Percentiles rank a stretch among this genome's conserved stretches.
Conservation (phyloP, 2,329 filamentous ascomycete genomes). For the Epichloe coenophiala region DNA sequence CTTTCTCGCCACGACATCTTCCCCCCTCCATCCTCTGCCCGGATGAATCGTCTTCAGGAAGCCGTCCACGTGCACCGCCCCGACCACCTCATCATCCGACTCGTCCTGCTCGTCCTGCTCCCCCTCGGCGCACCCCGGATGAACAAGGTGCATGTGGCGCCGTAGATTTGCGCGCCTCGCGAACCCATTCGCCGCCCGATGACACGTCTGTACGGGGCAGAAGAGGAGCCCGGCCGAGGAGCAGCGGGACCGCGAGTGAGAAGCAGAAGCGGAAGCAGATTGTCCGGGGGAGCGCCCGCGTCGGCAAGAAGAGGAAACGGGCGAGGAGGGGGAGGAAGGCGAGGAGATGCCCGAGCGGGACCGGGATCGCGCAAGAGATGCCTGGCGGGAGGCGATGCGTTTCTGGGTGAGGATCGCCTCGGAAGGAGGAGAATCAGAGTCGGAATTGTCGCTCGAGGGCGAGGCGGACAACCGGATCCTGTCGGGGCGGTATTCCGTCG, state of each 20-base stretch:
- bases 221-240: constrained; percentile 21
- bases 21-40: constrained; percentile 33
- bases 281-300: not conserved
- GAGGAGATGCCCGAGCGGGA: constrained; percentile 12
- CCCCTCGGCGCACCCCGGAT: constrained; percentile 22
- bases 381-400: constrained; percentile 13
- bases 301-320: constrained; percentile 2
- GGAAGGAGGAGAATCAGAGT: constrained; percentile 3
- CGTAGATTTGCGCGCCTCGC: constrained; percentile 21
- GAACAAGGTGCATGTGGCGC: constrained; percentile 25
- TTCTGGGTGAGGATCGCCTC: constrained; percentile 15
- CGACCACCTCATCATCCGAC: constrained; percentile 41
- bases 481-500: constrained; percentile 18
- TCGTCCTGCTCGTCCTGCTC: constrained; percentile 16
- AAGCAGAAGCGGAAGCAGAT: not conserved
- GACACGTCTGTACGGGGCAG: constrained; percentile 25
- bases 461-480: constrained; percentile 13
- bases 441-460: constrained; percentile 9
- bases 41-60: constrained; percentile 45
- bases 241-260: constrained; percentile 2
- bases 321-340: not conserved
- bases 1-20: constrained; percentile 17
- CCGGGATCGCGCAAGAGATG: constrained; percentile 8
- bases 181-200: constrained; percentile 24
- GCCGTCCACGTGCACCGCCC: constrained; percentile 54